Base-by-base conservation (phyloP, 306 rosid species). In the Prunus salicina region DNA sequence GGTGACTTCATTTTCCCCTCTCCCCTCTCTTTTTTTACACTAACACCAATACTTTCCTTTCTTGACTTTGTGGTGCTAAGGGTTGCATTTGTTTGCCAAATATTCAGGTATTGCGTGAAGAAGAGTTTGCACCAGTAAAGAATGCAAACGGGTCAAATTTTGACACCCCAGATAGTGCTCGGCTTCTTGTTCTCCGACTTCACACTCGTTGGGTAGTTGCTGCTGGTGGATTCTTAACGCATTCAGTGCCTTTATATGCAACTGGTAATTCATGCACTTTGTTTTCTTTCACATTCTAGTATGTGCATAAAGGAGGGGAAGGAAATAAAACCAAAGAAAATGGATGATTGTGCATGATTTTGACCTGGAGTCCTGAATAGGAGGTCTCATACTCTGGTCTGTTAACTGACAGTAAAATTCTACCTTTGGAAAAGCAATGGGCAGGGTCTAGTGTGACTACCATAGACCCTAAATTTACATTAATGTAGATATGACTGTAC, bases 221-320 rank as follows among this genome's bases (percentile, higher is more conserved):
- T 32, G 99, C 99, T 30, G 99, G 99, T 50, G 99, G 99, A 82
- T 96, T 96, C 90, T 84, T 96, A 77, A 96, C 99, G 11, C 99
- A 96, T 81, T 96, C 99, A 10, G 98, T 96, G 76, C 99, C 99
- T 63, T 77, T 96, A 70, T 92, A 92, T 76, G 89, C 97, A 74
- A 96, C 99, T 14, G 99, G 98, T 90, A 85, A 32, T 49, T 73
- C 79, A 66, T 67, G 62, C 19, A 10, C 28, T 64, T 50, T 27
- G 15, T 69, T 73, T 64, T 38, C 9, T 4, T 30, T 63, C 30
- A 20, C 46, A 7, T 63, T 15, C 22, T 30, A 30, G 14, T 24
- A 27, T 61, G 65, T 13, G 32, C 18, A 27, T 12, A 61, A 61
- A 57, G 28, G 15, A 57, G 8, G 63, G 28, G 15, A 22, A 11